phyloP scores from a whole-genome alignment of 305 asterid species.

The Rubia occidens region DNA sequence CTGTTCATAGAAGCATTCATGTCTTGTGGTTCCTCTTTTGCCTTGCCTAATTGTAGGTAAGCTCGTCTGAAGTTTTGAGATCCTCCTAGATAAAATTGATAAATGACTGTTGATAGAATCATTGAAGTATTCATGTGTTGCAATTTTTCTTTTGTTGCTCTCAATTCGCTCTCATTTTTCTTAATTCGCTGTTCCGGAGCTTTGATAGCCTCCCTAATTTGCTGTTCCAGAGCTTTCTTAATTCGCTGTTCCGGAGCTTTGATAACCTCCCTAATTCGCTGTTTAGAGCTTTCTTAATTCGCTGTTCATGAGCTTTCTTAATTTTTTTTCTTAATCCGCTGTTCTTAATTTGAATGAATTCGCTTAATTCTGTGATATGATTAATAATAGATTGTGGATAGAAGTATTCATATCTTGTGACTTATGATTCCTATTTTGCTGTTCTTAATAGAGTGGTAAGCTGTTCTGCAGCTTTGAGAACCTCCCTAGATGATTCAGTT shows the following conservation, averaged over 20 bases:
- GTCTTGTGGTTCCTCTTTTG: background rate
- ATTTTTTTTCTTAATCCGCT: background rate
- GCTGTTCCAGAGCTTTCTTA: background rate
- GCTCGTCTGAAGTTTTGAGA: background rate
- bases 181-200: too few relatives aligned
- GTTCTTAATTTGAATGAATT: too few relatives aligned
- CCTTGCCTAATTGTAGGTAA: background rate
- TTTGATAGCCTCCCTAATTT: too few relatives aligned
- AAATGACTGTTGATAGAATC: background rate
- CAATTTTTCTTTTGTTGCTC: background rate
- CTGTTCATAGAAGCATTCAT: background rate
- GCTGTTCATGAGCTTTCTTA: background rate
- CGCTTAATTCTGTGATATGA: background rate
- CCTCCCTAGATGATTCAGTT: background rate
- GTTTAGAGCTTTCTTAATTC: too few relatives aligned
- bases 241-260: too few relatives aligned
- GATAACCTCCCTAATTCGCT: background rate
- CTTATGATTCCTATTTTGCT: background rate
- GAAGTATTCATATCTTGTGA: background rate
- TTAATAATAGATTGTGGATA: background rate
- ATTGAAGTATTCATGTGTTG: background rate
- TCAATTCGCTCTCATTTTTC: too few relatives aligned
- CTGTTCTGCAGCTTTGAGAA: constrained; percentile 4
- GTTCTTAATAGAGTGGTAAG: background rate
- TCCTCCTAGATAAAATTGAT: background rate